Conservation (phyloP, 2,329 filamentous ascomycete species). For the Pyrenochaeta sp. region DNA sequence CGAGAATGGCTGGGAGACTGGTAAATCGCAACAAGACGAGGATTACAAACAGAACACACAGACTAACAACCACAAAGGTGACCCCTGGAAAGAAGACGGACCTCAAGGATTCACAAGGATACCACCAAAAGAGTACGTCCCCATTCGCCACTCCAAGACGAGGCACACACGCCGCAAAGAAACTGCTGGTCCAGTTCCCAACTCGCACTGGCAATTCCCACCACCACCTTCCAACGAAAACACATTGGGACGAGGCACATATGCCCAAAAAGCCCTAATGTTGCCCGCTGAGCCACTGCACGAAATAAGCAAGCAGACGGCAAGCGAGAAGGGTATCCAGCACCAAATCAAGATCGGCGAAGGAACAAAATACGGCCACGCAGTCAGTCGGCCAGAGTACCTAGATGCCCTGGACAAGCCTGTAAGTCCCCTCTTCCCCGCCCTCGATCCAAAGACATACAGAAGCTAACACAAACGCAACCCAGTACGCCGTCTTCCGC, state of each 20-base stretch:
- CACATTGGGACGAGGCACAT: slow-evolving; percentile 10
- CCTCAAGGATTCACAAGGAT: too few species aligned
- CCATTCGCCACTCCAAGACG: slow-evolving; percentile 20
- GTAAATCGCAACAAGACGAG: background rate
- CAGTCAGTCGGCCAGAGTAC: slow-evolving; percentile 48
- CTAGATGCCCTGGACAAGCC: slow-evolving; percentile 46
- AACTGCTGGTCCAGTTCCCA: slow-evolving; percentile 8
- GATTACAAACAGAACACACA: background rate
- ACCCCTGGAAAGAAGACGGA: background rate
- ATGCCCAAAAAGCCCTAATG: slow-evolving; percentile 15
- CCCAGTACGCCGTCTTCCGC: slow-evolving; percentile 57
- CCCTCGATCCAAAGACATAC: background rate
- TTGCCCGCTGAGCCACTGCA: slow-evolving; percentile 38
- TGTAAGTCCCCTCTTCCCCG: slow-evolving; percentile 10
- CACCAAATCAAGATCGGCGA: slow-evolving; percentile 45
- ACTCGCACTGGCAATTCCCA: slow-evolving; percentile 44
- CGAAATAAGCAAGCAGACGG: slow-evolving; percentile 16
- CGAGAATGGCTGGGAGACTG: background rate
- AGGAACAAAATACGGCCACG: slow-evolving; percentile 50
- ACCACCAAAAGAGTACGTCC: slow-evolving; percentile 12
- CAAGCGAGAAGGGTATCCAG: slow-evolving; percentile 27
- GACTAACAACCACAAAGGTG: background rate
- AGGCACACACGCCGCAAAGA: slow-evolving; percentile 10
- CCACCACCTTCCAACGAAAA: slow-evolving; percentile 8
- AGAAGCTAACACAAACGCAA: background rate